These are phyloP conservation scores for Coprinopsis strossmayeri DNA, from an alignment of 768 basidiomycete species.

Conservation along the genomic window DNA sequence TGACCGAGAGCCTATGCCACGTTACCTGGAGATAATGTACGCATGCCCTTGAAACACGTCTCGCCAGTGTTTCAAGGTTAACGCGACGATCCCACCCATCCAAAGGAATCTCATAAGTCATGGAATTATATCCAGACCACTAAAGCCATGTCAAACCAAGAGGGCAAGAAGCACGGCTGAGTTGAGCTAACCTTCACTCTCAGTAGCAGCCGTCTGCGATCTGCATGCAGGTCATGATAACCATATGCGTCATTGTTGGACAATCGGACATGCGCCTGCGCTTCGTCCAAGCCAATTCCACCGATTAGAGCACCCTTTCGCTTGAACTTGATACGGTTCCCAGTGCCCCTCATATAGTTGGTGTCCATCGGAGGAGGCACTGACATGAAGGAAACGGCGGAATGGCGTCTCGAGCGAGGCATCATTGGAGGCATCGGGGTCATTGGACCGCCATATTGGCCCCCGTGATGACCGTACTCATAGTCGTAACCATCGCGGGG, in stretches of 20 bases:
- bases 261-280: slow-evolving; percentile 56
- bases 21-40: slow-evolving; percentile 70
- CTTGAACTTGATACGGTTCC: slow-evolving; percentile 61
- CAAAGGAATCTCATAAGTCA: slow-evolving; percentile 71
- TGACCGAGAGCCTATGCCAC: slow-evolving; percentile 1
- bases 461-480: no score
- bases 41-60: slow-evolving; percentile 64
- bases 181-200: slow-evolving; percentile 48
- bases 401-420: slow-evolving; percentile 38
- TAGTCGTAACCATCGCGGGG: slow-evolving; percentile 45
- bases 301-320: slow-evolving; percentile 60
- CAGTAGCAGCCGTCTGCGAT: slow-evolving; percentile 53
- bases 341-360: slow-evolving; percentile 30
- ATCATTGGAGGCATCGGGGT: slow-evolving; percentile 22
- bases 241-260: slow-evolving; percentile 60
- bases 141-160: slow-evolving; percentile 17
- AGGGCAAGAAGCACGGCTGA: not conserved
- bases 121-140: slow-evolving; percentile 67
- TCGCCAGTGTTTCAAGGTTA: slow-evolving; percentile 58
- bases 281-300: slow-evolving; percentile 64
- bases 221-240: slow-evolving; percentile 59
- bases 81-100: slow-evolving; percentile 61
- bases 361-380: slow-evolving; percentile 26
- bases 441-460: slow-evolving; percentile 20
- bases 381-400: slow-evolving; percentile 41